Base-by-base conservation (phyloP, 1,139 yeast genomes). In the Geotrichum macrosporum region DNA sequence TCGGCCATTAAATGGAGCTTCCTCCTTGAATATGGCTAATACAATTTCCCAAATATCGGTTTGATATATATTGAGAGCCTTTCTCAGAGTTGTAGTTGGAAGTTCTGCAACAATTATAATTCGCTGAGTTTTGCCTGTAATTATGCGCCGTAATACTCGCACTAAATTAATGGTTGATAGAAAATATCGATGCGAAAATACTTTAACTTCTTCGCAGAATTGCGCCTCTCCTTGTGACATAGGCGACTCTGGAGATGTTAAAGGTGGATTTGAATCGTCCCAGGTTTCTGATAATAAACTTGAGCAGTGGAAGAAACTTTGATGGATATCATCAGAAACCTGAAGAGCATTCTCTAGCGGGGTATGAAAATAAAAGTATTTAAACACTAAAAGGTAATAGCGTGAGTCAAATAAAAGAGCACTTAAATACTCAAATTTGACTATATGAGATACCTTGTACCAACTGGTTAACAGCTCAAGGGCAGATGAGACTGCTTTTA, bases 1-100 rank as follows among this genome's bases (percentile, higher is more conserved):
- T 51, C 94, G 78, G 16, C 96, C 96, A 57, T 86, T 89, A 64
- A 83, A 87, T 0, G 97, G 96, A 0, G 89, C 81, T 44, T 88
- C 74, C 53, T 86, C 82, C 62, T 86, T 88, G 52, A 89, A 71
- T 5, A 65, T 75, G 58, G 80, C 82, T 55, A 89, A 69, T 2
- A 85, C 80, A 1, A 94, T 88, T 37, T 69, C 71, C 65, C 84
- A 81, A 24, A 88, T 65, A n/a, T 75, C 73, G 13, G 70, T 63
- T 58, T 84, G 87, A 55, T 81, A 80, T 37, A 84, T 61, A 4
- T 62, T 52, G 35, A 71, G 57, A 6, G 69, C 58, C 48, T 64
- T 64, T 41, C 67, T 63, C 44, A 71, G 58, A 1, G 68, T 61
- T 5, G 67, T 74, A 52, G 60, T 76, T 46, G 74, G 71, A 35